These are phyloP conservation scores for Picea engelmannii DNA, from an alignment of 83 land plant genomes.

Conservation along the genomic window DNA sequence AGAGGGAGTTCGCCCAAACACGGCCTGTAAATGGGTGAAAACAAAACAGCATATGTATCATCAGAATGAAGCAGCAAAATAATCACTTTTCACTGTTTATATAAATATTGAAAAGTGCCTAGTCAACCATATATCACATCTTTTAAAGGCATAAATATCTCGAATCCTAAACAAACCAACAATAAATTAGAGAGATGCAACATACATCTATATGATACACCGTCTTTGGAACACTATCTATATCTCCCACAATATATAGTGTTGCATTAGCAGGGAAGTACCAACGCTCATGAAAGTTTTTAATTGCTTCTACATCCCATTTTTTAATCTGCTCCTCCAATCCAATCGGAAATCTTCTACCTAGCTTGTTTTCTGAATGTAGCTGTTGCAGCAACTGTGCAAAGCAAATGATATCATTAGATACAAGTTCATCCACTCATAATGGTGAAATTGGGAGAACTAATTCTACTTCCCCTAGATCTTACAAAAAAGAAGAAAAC, in stretches of 20 bases:
- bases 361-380: constrained; percentile 97
- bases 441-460: background rate
- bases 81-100: background rate
- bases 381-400: constrained; percentile 87
- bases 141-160: background rate
- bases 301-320: constrained; percentile 95
- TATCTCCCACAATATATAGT: constrained; percentile 94
- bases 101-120: background rate
- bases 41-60: background rate
- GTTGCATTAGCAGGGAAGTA: constrained; percentile 99
- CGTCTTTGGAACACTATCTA: constrained; percentile 80
- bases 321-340: constrained; percentile 97
- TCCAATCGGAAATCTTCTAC: constrained; percentile 97
- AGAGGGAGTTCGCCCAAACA: constrained; percentile 73
- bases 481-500: background rate
- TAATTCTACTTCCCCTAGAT: background rate
- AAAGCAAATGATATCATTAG: constrained; percentile 2
- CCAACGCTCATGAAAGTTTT: constrained; percentile 98
- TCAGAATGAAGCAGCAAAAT: background rate
- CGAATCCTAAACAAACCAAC: background rate
- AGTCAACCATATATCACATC: background rate
- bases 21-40: constrained; percentile 54
- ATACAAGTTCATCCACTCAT: background rate
- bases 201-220: constrained; percentile 87
- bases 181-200: background rate